Base-by-base conservation (phyloP, 2,329 filamentous ascomycete species). In the Trichoderma sp. region DNA sequence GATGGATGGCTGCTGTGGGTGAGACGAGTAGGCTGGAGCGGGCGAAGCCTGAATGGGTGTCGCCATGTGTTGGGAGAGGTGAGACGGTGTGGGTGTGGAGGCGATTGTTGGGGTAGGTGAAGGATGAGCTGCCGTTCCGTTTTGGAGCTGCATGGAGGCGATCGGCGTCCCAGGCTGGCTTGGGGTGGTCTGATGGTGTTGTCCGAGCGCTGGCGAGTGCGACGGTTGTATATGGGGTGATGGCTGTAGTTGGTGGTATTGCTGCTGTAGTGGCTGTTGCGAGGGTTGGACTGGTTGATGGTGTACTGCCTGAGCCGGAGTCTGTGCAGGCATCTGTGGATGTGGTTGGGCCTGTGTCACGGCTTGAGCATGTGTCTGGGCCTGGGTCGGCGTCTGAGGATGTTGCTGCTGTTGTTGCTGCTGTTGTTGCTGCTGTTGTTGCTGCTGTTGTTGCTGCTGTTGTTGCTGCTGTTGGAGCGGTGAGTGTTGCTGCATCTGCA, bases 381-480 rank as follows among this genome's bases (percentile, higher is more conserved):
- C 74, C 42, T 76, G 73, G 42, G 75, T 67, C 57, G 75, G 72
- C 53, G 75, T 66, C 58, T 74, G 71, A 59, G 73, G 69, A 56
- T 71, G 56, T 59, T 74, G 72, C 42, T 45, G 56, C 0, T 59
- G 56, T 3, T 58, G 68, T 64, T 67, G 68, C 22, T 57, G 70
- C 25, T 70, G 71, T 42, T 70, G 74, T 4, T 67, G 70, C 1
- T 56, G 53, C 9, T 35, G 53, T 22, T 54, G 48, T 10, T 27
- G 50, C 10, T 27, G 25, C 2, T 27, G 50, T n/a, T 53, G 71
- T 27, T 63, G 70, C 39, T 71, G 63, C 25, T 32, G 57, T 2
- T 32, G 37, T 12, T 39, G 67, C 61, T 67, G 68, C 17, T 42
- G 72, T 9, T 61, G 58, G 10, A 12, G 19, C 19, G 50, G 68